phyloP scores from a whole-genome alignment of 2,329 filamentous ascomycete genomes.

The Curvularia sp. region DNA sequence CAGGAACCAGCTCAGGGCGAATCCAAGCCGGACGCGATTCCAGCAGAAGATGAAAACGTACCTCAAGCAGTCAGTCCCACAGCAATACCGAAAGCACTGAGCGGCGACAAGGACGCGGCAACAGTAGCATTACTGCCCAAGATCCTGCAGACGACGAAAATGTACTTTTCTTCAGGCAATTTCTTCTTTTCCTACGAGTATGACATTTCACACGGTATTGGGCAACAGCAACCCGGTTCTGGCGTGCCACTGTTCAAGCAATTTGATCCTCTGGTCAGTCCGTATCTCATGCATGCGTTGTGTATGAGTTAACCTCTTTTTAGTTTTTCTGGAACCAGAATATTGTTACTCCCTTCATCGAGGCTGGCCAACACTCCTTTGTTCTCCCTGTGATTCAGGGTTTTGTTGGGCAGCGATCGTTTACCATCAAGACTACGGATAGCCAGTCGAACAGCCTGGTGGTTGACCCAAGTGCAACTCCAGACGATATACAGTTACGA shows the following conservation, averaged over 20 bases:
- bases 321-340: conserved; percentile 91
- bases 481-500: conserved; percentile 47
- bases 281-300: not conserved
- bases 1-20: conserved; percentile 30
- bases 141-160: conserved; percentile 79
- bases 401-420: conserved; percentile 86
- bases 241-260: conserved; percentile 71
- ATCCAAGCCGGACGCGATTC: conserved; percentile 30
- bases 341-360: conserved; percentile 75
- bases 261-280: conserved; percentile 70
- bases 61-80: conserved; percentile 37
- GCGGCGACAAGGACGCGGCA: conserved; percentile 42
- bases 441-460: conserved; percentile 41
- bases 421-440: conserved; percentile 68
- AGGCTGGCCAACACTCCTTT: conserved; percentile 73
- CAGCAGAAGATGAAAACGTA: conserved; percentile 29
- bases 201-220: conserved; percentile 77
- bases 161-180: conserved; percentile 81
- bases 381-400: conserved; percentile 89
- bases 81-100: conserved; percentile 46
- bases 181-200: conserved; percentile 97
- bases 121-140: conserved; percentile 72
- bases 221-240: conserved; percentile 50
- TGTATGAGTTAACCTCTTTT: conserved; percentile 6
- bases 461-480: conserved; percentile 43